Evolutionary conservation across 768 basidiomycete species (phyloP), one percentile per base, ranked within the genome.

Genomic region (Saitozyma sp.): DNA sequence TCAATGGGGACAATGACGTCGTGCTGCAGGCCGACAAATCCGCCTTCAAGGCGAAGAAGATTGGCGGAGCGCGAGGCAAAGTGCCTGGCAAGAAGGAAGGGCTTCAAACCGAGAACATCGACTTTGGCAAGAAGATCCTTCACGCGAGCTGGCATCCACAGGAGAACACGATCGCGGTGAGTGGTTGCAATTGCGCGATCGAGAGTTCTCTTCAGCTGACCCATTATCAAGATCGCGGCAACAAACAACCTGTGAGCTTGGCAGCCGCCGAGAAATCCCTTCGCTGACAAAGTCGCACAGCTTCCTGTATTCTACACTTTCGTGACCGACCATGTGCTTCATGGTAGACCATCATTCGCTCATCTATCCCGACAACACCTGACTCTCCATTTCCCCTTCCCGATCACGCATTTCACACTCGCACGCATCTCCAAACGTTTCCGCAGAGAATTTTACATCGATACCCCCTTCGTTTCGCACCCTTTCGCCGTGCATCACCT

Each of bases 21-120:
- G 91, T 97, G 11, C 82, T 99, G 59, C 96, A 98, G 81, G 96
- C 96, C 1, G 96, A 99, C 83, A 99, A 99, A 81, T 94, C 92
- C 14, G 94, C 95, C 7, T 99, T 99, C 84, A 98, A 98, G 81
- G 92, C 91, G 54, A 99, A 97, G 88, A 99, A 98, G 85, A 90
- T 96, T 59, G 92, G 94, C 11, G 93, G 90, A 2, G 78, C 79
- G 54, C 79, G 81, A 65, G 87, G 86, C 45, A 86, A 84, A 74
- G 72, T 89, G 79, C 81, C 84, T 40, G 79, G 64, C 82, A 82
- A 92, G 79, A 92, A 92, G 11, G 82, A 85, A 41, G 86, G 90
- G 45, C 85, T 86, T 55, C 81, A 90, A 78, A 87, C 89, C 77
- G 92, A 95, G 67, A 86, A 88, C 53, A 91, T 96, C 87, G 89